Evolutionary conservation across 345 rosid genomes (phyloP), one percentile per base, ranked within the genome.

Genomic region (Hibiscus tridactylites): DNA sequence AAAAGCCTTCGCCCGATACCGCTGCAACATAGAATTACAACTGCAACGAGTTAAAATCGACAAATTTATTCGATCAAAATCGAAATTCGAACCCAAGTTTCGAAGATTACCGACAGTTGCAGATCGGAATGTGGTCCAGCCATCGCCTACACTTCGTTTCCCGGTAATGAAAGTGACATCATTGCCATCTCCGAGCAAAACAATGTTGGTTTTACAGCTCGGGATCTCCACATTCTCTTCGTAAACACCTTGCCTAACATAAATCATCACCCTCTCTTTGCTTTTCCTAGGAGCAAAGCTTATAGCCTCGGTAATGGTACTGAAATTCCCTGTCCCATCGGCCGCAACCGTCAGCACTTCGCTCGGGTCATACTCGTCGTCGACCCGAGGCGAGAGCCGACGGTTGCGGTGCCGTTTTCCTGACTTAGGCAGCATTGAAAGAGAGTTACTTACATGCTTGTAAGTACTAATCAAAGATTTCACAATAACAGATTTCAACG

Each of bases 101-200:
- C 16, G 0, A 12, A 47, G 6, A 60, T 65, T 80, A 93, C 98
- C 97, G 37, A 93, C 80, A 68, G 96, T 89, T 42, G 98, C 98
- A 71, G 98, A 93, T 87, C 97, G 80, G 87, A 91, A 93, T 73
- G 97, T 91, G 74, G 98, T 93, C 96, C 97, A 87, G 24, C 93
- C 90, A 78, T 88, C 97, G 5, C 5, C 89, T 0, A 88, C 83
- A 62, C 90, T 93, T 75, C 96, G 77, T 63, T 75, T 84, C 0
- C 94, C 96, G 37, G 88, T 82, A 29, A 93, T 79, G 56, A 85
- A 71, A 7, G 98, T 90, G 72, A 77, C 80, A 68, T 84, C 88
- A 50, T 75, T 78, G 11, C 97, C 98, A 73, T 85, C 93, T 59
- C 98, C 98, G 4, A 87, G 76, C 75, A 94, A 61, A 65, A 88